Percentiles rank a stretch among this genome's conserved stretches.
phyloP scores from a whole-genome alignment of 2,329 filamentous ascomycete genomes.

The Nemania serpens region DNA sequence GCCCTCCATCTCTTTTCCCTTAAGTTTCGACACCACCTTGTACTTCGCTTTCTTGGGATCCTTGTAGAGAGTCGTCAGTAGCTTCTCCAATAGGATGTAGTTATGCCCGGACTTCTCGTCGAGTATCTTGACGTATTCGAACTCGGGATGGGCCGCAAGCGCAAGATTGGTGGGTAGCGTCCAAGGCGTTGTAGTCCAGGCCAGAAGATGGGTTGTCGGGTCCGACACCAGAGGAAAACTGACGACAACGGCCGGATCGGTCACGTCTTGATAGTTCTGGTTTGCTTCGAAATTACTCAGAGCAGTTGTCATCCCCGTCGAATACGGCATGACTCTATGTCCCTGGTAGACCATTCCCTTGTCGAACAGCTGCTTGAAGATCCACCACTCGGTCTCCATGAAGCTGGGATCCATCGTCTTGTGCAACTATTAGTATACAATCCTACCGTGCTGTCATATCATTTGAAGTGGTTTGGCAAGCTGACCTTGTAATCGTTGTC shows the following conservation, averaged over 20 bases:
- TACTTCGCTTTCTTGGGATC: constrained; percentile 95
- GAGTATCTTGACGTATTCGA: constrained; percentile 84
- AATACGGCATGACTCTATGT: constrained; percentile 93
- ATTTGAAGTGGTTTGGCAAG: neutral
- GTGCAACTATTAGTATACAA: constrained; percentile 11
- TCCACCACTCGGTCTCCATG: constrained; percentile 98
- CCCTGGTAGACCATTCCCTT: constrained; percentile 90
- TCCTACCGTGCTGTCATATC: constrained; percentile 11
- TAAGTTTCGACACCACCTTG: constrained; percentile 78
- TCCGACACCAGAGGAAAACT: constrained; percentile 83
- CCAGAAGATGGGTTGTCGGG: constrained; percentile 74
- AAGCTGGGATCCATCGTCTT: constrained; percentile 92
- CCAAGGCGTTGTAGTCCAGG: constrained; percentile 90
- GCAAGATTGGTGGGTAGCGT: constrained; percentile 81
- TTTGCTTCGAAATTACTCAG: constrained; percentile 93
- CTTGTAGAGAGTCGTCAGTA: constrained; percentile 85
- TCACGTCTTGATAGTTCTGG: constrained; percentile 92
- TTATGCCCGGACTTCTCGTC: constrained; percentile 83
- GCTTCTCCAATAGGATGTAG: constrained; percentile 82
- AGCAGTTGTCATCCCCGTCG: constrained; percentile 84
- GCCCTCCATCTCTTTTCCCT: constrained; percentile 82
- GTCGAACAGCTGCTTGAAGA: constrained; percentile 90
- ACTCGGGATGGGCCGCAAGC: constrained; percentile 78
- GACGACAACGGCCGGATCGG: constrained; percentile 87
- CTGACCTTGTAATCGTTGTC: constrained; percentile 92